Evolutionary conservation across 305 asterid genomes (phyloP), one percentile per base, ranked within the genome.

Genomic region (Ilex paraguariensis): DNA sequence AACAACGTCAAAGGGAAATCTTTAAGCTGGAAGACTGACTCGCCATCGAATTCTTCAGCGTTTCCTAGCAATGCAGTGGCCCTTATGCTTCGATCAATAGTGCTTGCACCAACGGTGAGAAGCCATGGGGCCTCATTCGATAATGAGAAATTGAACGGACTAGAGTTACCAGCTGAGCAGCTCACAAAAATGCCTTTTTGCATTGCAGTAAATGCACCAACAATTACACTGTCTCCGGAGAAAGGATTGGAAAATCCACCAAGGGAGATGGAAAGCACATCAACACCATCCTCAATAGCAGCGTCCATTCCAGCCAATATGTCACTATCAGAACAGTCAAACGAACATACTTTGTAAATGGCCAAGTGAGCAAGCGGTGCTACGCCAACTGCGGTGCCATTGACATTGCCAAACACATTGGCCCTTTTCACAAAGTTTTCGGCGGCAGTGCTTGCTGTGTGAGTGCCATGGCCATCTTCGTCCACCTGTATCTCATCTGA

Each of bases 281-380:
- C 73, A 5, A 68, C 63, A 10, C 68, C 63, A 36, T 68, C 67
- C 3, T 55, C 59, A 12, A 56, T 21, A 7, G 64, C 73, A 11
- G 63, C 48, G 17, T 68, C 67, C 54, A 62, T 49, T 14, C 52
- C 59, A 4, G 65, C 65, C 44, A 66, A 13, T 13, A 58, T 59
- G 52, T 39, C 65, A 53, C 31, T 3, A 0, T 57, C 42, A 0
- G 7, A 32, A 13, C 63, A 65, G 31, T 15, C 15, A 57, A 30
- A 17, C 21, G 21, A 50, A 11, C 70, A 66, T 5, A 50, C 54
- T 21, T 58, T 66, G 58, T 66, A 58, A 13, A 64, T 40, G 0
- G 68, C 68, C 39, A 64, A 30, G 39, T 64, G 68, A 64, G 68
- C 68, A 12, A 21, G 30, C 10, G 68, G 68, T 7, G 68, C 68